Percentiles rank a stretch among this genome's conserved stretches.
phyloP scores from a whole-genome alignment of 2,329 filamentous ascomycete genomes.

The Chalaropsis thielavioides region DNA sequence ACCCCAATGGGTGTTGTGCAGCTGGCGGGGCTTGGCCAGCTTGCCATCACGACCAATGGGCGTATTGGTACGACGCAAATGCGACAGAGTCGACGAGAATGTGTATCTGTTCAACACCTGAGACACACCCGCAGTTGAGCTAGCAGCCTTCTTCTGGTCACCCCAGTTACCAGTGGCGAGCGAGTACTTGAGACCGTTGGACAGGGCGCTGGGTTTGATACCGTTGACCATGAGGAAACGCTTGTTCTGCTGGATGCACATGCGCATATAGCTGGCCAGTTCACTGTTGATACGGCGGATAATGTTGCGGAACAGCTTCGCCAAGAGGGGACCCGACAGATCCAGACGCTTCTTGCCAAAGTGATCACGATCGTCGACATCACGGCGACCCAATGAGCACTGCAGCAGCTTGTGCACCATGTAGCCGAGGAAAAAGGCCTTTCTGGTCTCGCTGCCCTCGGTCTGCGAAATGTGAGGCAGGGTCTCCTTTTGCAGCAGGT shows the following conservation, averaged over 20 bases:
- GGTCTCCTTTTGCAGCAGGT: slow-evolving; percentile 94
- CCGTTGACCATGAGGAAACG: slow-evolving; percentile 86
- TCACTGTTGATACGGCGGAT: slow-evolving; percentile 86
- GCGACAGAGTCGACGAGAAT: slow-evolving; percentile 88
- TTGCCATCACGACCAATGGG: slow-evolving; percentile 96
- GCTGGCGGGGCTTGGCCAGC: slow-evolving; percentile 89
- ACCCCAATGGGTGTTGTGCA: slow-evolving; percentile 98
- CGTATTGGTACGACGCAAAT: slow-evolving; percentile 93
- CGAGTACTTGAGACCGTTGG: slow-evolving; percentile 90
- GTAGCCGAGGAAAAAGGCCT: slow-evolving; percentile 96
- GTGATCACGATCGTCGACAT: slow-evolving; percentile 94
- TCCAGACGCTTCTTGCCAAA: slow-evolving; percentile 98
- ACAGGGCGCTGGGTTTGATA: slow-evolving; percentile 80
- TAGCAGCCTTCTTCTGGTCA: slow-evolving; percentile 95
- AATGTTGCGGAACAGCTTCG: slow-evolving; percentile 88
- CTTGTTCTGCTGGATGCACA: slow-evolving; percentile 75
- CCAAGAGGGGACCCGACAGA: slow-evolving; percentile 81
- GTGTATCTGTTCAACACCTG: slow-evolving; percentile 97
- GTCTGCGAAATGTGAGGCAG: slow-evolving; percentile 91
- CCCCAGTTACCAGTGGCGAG: slow-evolving; percentile 98
- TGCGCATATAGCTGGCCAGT: slow-evolving; percentile 77
- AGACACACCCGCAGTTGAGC: slow-evolving; percentile 89
- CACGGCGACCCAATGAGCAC: slow-evolving; percentile 79
- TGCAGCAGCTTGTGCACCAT: slow-evolving; percentile 96
- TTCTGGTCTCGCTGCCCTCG: slow-evolving; percentile 86